These are phyloP conservation scores for Chlamydomonas schloesseri DNA, from an alignment of 139 green algal species.

Conservation along the genomic window DNA sequence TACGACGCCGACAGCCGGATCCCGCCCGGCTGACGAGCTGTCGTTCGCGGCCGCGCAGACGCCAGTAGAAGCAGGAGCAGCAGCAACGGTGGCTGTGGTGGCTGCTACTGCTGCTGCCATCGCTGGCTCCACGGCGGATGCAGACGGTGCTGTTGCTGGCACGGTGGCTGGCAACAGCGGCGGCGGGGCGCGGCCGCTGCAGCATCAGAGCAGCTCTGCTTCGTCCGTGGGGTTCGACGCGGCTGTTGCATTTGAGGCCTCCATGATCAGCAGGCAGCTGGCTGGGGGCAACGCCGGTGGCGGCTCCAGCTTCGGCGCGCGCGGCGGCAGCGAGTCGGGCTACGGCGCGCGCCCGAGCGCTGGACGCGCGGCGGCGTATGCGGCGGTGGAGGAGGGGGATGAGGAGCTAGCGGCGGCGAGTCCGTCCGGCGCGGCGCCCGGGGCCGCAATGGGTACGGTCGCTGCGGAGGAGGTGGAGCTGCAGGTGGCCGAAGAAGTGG, in stretches of 20 bases:
- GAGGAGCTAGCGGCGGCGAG: not conserved
- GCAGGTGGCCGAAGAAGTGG: too few species aligned
- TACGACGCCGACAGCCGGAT: too few species aligned
- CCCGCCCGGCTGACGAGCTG: too few species aligned
- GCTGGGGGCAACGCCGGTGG: not conserved
- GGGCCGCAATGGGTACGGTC: too few species aligned
- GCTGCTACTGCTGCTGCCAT: too few species aligned
- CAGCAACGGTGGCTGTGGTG: too few species aligned
- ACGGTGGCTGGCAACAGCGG: not conserved
- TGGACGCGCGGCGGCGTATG: too few species aligned
- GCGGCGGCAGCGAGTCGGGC: not conserved
- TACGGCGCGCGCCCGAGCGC: not conserved
- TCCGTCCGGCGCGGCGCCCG: too few species aligned
- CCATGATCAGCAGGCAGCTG: slow-evolving; percentile 15
- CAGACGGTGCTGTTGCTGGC: not conserved
- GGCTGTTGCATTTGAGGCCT: slow-evolving; percentile 11
- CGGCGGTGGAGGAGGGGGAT: not conserved
- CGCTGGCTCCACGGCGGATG: not conserved
- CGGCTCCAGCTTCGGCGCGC: not conserved
- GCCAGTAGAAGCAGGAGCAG: too few species aligned
- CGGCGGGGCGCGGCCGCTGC: not conserved
- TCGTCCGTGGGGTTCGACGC: slow-evolving; percentile 20
- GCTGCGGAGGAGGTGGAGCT: not conserved
- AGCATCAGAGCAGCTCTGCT: not conserved
- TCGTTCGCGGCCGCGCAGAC: too few species aligned